Evolutionary conservation across 768 basidiomycete genomes (phyloP).

Genomic region (Serpula lacrymans): DNA sequence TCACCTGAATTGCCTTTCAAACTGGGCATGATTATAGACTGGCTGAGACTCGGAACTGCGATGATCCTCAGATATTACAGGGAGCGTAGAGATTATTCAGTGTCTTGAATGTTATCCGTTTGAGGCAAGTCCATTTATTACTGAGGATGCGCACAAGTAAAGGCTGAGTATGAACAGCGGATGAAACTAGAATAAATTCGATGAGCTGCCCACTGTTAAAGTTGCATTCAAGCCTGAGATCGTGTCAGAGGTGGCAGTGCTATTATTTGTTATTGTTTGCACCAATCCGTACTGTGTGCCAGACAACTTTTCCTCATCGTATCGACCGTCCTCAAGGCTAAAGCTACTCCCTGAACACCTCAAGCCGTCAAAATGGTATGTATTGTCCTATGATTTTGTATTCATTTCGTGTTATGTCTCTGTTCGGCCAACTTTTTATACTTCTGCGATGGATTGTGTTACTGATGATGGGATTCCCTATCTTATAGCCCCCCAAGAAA

Average conservation of each 20-base stretch:
- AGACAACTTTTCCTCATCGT: conserved; percentile 8
- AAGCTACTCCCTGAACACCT: conserved; percentile 19
- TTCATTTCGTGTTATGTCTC: not conserved
- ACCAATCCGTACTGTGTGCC: not conserved
- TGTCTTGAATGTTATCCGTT: too few relatives aligned
- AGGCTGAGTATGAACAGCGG: too few relatives aligned
- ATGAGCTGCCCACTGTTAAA: too few relatives aligned
- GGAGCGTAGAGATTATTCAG: too few relatives aligned
- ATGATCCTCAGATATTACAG: too few relatives aligned
- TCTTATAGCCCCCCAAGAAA: conserved; percentile 76
- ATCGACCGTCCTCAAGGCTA: conserved; percentile 15
- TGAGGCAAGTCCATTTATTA: too few relatives aligned
- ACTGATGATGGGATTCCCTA: conserved; percentile 48
- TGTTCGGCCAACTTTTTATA: conserved; percentile 1
- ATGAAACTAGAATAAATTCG: too few relatives aligned
- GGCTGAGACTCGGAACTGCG: too few relatives aligned
- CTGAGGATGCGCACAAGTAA: too few relatives aligned
- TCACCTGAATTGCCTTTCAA: too few relatives aligned
- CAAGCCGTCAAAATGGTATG: conserved; percentile 37
- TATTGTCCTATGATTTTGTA: conserved; percentile 4
- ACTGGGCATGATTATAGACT: too few relatives aligned
- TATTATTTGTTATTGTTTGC: conserved; percentile 5
- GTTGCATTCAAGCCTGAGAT: too few relatives aligned
- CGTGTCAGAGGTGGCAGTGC: not conserved
- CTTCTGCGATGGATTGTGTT: conserved; percentile 44